Evolutionary conservation across 2,329 filamentous ascomycete genomes (phyloP).

Genomic region (Pseudofabraea citricarpa): DNA sequence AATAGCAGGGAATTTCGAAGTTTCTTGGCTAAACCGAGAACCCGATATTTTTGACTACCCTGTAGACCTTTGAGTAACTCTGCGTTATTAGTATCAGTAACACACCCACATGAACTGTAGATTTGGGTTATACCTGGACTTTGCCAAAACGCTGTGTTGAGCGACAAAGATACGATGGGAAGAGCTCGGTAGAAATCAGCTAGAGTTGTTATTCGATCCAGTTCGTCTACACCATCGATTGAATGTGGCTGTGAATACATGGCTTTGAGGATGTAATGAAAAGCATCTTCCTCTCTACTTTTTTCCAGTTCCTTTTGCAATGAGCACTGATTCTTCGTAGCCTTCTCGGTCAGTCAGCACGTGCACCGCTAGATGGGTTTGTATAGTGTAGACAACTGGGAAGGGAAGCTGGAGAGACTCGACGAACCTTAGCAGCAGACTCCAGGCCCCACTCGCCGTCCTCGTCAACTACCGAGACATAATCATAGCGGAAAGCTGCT

Average conservation of each 20-base stretch:
- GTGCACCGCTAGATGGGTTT: too few species aligned
- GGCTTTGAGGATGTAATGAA: background rate
- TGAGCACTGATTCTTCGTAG: background rate
- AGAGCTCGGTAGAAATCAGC: background rate
- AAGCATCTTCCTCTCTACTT: background rate
- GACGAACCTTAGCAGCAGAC: background rate
- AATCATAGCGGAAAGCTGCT: slow-evolving; percentile 10
- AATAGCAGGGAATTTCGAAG: background rate
- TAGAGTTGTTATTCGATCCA: background rate
- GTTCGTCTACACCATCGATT: background rate
- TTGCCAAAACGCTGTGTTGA: background rate
- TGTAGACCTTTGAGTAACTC: background rate
- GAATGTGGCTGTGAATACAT: background rate
- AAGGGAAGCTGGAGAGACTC: background rate
- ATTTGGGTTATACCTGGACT: background rate
- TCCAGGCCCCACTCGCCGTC: slow-evolving; percentile 12
- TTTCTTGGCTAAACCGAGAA: background rate
- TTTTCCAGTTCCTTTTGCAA: background rate
- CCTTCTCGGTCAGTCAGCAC: background rate
- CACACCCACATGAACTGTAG: background rate
- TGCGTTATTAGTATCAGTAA: background rate
- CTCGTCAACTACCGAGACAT: slow-evolving; percentile 9
- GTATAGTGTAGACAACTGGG: background rate
- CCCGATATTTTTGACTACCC: background rate
- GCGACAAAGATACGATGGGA: background rate